phyloP scores from a whole-genome alignment of 78 protist species.

The Dictyostelium brefeldianum region DNA sequence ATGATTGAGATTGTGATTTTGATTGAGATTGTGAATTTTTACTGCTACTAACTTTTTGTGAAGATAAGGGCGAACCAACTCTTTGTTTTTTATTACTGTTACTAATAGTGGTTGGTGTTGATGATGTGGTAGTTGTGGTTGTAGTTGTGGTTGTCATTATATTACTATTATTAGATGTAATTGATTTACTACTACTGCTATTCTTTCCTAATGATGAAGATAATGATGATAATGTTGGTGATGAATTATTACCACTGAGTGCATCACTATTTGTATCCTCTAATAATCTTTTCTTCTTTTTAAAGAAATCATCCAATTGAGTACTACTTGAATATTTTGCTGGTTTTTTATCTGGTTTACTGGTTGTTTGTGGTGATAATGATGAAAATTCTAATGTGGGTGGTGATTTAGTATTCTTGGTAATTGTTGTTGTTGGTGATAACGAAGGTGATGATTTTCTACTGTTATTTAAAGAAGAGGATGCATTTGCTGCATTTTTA shows the following conservation, averaged over 20 bases:
- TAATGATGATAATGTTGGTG: not conserved
- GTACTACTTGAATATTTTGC: not conserved
- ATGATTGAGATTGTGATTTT: not conserved
- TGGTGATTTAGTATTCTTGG: not conserved
- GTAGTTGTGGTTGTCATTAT: too few species aligned
- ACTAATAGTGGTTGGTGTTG: not conserved
- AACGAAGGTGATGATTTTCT: too few species aligned
- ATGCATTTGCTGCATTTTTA: too few species aligned
- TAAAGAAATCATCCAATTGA: not conserved
- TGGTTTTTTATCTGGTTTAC: not conserved
- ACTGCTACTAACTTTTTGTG: not conserved
- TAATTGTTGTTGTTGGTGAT: too few species aligned
- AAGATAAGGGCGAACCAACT: not conserved
- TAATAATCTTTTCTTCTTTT: not conserved
- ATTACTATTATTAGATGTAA: not conserved
- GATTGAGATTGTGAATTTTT: not conserved
- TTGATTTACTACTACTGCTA: not conserved
- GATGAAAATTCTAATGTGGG: too few species aligned
- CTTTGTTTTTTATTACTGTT: not conserved
- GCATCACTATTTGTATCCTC: not conserved
- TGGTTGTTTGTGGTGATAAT: not conserved
- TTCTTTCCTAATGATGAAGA: not conserved
- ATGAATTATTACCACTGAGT: not conserved
- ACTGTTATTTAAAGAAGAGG: too few species aligned
- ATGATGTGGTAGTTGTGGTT: too few species aligned